Percentiles rank a stretch among this genome's conserved stretches.
Evolutionary conservation across 2,329 filamentous ascomycete species (phyloP).

Genomic region (Blumeria hordei): DNA sequence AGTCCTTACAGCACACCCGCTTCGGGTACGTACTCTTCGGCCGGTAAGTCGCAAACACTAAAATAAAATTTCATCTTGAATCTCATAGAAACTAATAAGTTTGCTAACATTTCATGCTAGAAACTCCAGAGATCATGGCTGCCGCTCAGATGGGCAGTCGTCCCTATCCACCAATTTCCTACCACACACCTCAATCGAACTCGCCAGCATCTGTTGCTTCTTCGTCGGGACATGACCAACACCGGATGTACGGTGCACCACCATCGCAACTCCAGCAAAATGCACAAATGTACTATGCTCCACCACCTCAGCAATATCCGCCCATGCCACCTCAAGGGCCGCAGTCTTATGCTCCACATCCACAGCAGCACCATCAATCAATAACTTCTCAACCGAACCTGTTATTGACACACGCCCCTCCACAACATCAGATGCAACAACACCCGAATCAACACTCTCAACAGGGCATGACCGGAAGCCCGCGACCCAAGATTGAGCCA

Average conservation of each 20-base stretch:
- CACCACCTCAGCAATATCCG: conserved; percentile 30
- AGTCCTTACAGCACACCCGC: conserved; percentile 64
- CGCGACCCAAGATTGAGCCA: conserved; percentile 37
- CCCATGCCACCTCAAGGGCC: conserved; percentile 39
- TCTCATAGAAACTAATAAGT: neutral
- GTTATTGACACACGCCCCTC: conserved; percentile 37
- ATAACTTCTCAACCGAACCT: conserved; percentile 41
- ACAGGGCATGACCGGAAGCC: conserved; percentile 35
- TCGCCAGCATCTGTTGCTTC: conserved; percentile 86
- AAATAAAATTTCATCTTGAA: conserved; percentile 5
- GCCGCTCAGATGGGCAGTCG: conserved; percentile 39
- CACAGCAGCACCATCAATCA: conserved; percentile 23
- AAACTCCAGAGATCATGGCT: conserved; percentile 44
- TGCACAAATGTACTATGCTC: conserved; percentile 46
- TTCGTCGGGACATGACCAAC: conserved; percentile 68
- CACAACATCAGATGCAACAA: conserved; percentile 34
- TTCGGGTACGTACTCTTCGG: conserved; percentile 64
- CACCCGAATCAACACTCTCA: conserved; percentile 27
- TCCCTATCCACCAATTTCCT: conserved; percentile 63
- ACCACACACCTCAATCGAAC: conserved; percentile 86
- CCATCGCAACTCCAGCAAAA: conserved; percentile 58
- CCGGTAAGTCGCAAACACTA: conserved; percentile 29
- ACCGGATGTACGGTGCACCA: conserved; percentile 65
- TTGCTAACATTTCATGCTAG: conserved; percentile 16
- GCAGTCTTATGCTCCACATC: conserved; percentile 35